Percentiles rank a stretch among this genome's conserved stretches.
Evolutionary conservation across 163 green algal genomes (phyloP).

Genomic region (Volvox carteri): DNA sequence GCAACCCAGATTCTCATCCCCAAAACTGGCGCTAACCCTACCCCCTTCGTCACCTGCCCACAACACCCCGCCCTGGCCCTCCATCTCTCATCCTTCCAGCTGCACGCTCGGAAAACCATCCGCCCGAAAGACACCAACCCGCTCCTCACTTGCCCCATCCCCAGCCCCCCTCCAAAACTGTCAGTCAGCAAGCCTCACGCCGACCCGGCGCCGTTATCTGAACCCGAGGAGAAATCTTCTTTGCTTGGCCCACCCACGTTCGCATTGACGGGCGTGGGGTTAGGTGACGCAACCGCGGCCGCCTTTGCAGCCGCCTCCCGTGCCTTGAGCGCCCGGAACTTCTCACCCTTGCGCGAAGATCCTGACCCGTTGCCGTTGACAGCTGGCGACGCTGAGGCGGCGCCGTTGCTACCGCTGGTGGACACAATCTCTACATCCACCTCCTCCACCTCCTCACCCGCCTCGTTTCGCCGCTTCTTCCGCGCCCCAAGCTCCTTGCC

Average conservation of each 20-base stretch:
- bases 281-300: not conserved
- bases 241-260: not conserved
- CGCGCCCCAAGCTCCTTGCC: slow-evolving; percentile 76
- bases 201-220: slow-evolving; percentile 14
- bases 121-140: no score
- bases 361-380: slow-evolving; percentile 33
- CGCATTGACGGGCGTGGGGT: not conserved
- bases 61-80: no score
- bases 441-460: slow-evolving; percentile 48
- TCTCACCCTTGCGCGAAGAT: slow-evolving; percentile 69
- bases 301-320: slow-evolving; percentile 81
- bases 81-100: no score
- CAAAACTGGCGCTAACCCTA: no score
- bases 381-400: not conserved
- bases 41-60: no score
- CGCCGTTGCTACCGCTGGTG: slow-evolving; percentile 5
- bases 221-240: not conserved
- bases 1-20: not conserved
- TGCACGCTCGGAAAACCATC: no score
- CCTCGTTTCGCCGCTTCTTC: slow-evolving; percentile 61
- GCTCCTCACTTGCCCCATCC: no score
- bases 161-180: not conserved
- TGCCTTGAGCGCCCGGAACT: slow-evolving; percentile 86
- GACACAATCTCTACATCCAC: slow-evolving; percentile 50
- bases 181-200: not conserved